These are phyloP conservation scores for Lodderomyces beijingensis DNA, from an alignment of 1,139 yeast species.

Conservation along the genomic window DNA sequence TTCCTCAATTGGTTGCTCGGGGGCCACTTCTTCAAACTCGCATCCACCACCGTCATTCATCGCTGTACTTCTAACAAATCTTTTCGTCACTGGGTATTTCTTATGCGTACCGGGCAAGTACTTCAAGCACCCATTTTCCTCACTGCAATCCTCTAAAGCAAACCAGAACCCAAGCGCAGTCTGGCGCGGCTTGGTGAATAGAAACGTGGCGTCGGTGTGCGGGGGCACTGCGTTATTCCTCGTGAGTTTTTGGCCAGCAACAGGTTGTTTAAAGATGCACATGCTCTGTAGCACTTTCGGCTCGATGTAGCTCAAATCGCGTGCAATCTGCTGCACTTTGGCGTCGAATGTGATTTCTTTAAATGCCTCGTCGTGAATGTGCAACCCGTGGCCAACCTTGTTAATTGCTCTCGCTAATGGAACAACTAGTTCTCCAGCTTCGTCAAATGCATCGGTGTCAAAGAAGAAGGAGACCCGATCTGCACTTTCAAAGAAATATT, in stretches of 20 bases:
- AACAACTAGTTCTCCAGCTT: slow-evolving; percentile 43
- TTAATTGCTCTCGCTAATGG: slow-evolving; percentile 60
- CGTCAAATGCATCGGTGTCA: slow-evolving; percentile 67
- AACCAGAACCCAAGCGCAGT: slow-evolving; percentile 80
- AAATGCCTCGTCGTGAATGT: slow-evolving; percentile 49
- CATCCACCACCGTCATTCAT: slow-evolving; percentile 56
- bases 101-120: slow-evolving; percentile 75
- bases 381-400: slow-evolving; percentile 79
- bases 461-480: slow-evolving; percentile 69
- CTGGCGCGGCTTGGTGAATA: slow-evolving; percentile 62
- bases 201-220: slow-evolving; percentile 73
- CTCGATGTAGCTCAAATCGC: slow-evolving; percentile 50
- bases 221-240: slow-evolving; percentile 71
- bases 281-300: slow-evolving; percentile 76
- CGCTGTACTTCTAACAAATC: slow-evolving; percentile 56
- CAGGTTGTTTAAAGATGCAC: slow-evolving; percentile 77
- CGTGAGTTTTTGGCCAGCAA: slow-evolving; percentile 8
- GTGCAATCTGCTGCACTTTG: slow-evolving; percentile 50
- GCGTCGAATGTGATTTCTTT: slow-evolving; percentile 46
- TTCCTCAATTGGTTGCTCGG: slow-evolving; percentile 18
- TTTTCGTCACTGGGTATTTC: slow-evolving; percentile 50
- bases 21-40: slow-evolving; percentile 32
- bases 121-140: slow-evolving; percentile 64
- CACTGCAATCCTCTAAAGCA: slow-evolving; percentile 72
- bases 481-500: slow-evolving; percentile 64